phyloP scores from a whole-genome alignment of 805 yeast genomes.

The Helenozyma baotianmanensis region DNA sequence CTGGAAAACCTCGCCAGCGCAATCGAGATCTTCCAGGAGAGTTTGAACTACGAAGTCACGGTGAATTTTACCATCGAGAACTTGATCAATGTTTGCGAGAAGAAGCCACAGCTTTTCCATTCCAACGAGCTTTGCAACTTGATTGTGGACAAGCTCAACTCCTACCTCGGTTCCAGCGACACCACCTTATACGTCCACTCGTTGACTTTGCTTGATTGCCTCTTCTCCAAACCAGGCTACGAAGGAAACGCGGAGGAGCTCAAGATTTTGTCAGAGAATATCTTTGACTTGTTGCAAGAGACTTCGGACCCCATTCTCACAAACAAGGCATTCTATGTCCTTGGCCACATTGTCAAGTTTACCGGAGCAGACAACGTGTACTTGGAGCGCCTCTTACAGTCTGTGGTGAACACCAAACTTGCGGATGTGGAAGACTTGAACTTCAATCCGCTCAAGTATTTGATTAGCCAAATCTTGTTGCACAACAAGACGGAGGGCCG shows the following conservation, averaged over 20 bases:
- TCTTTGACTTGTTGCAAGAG: slow-evolving; percentile 6
- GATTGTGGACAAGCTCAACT: slow-evolving; percentile 16
- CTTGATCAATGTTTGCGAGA: slow-evolving; percentile 16
- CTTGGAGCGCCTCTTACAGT: slow-evolving; percentile 6
- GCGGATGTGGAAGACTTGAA: slow-evolving; percentile 17
- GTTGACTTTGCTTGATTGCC: slow-evolving; percentile 13
- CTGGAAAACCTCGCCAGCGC: slow-evolving; percentile 7
- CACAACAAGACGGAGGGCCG: slow-evolving; percentile 4
- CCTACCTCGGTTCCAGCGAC: slow-evolving; percentile 25
- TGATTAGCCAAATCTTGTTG: slow-evolving; percentile 9
- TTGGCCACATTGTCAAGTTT: slow-evolving; percentile 8
- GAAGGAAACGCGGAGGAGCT: neutral
- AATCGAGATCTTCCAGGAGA: slow-evolving; percentile 16
- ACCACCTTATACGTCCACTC: slow-evolving; percentile 21
- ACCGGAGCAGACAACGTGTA: slow-evolving; percentile 6
- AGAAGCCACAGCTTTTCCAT: slow-evolving; percentile 10
- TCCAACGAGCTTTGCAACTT: slow-evolving; percentile 12
- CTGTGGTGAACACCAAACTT: slow-evolving; percentile 15
- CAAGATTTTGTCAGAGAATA: slow-evolving; percentile 1
- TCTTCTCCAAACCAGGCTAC: too few species aligned
- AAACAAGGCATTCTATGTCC: slow-evolving; percentile 6
- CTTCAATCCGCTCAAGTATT: slow-evolving; percentile 12
- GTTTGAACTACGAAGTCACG: slow-evolving; percentile 24
- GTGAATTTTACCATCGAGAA: slow-evolving; percentile 23
- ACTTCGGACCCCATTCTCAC: slow-evolving; percentile 10